Conservation (phyloP, 345 rosid species). For the Salix suchowensis region DNA sequence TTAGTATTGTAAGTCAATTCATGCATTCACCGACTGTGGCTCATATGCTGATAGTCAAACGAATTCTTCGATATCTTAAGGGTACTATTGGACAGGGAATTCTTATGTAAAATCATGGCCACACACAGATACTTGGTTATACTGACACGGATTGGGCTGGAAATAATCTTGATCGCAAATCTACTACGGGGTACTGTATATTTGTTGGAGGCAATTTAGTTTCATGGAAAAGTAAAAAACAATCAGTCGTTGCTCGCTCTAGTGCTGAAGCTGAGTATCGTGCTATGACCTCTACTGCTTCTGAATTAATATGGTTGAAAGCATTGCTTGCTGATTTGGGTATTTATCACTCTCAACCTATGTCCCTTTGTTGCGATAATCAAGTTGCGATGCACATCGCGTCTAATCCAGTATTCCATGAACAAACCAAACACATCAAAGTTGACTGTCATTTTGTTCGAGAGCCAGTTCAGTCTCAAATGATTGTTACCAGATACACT, state of each 20-base stretch:
- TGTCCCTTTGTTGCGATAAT: background rate
- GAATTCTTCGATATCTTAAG: background rate
- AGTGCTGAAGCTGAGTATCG: fast-evolving
- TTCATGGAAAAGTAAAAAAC: too few species aligned
- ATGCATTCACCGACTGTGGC: background rate
- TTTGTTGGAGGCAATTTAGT: background rate
- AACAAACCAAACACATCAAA: background rate
- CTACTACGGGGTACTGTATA: background rate
- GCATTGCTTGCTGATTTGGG: background rate
- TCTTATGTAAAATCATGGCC: too few species aligned
- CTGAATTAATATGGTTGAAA: too few species aligned
- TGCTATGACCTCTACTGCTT: fast-evolving
- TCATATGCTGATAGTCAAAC: background rate
- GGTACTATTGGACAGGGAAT: background rate
- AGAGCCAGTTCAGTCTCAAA: too few species aligned
- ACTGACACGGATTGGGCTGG: background rate
- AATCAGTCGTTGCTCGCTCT: background rate
- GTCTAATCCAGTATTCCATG: background rate
- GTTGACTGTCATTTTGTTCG: background rate
- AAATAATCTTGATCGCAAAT: background rate
- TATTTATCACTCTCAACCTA: background rate
- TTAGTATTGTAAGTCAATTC: background rate
- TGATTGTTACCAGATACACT: background rate
- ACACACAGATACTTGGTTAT: background rate
- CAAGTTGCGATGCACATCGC: background rate